Conservation (phyloP, 441 rosid genomes). For the Gossypium armourianum region DNA sequence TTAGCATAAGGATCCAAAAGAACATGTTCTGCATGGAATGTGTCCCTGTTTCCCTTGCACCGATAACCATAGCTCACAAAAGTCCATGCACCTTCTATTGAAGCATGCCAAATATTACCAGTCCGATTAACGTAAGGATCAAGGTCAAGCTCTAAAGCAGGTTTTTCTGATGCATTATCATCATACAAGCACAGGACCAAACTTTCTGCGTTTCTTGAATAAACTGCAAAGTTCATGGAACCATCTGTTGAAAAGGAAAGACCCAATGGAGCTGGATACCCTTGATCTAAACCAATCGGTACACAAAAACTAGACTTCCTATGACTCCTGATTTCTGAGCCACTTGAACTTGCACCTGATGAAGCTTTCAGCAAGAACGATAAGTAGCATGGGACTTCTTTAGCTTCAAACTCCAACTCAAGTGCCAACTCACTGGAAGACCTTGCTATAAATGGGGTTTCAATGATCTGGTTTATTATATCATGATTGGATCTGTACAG, state of each 20-base stretch:
- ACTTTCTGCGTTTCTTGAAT: slow-evolving; percentile 44
- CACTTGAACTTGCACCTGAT: slow-evolving; percentile 22
- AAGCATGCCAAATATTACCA: slow-evolving; percentile 81
- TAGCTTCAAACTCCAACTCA: slow-evolving; percentile 61
- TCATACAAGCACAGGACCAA: slow-evolving; percentile 61
- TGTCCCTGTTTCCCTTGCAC: slow-evolving; percentile 34
- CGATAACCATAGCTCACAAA: slow-evolving; percentile 52
- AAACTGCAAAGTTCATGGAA: slow-evolving; percentile 59
- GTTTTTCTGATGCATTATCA: slow-evolving; percentile 37
- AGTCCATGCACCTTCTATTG: slow-evolving; percentile 37
- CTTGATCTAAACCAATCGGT: slow-evolving; percentile 65
- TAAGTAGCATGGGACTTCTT: slow-evolving; percentile 56
- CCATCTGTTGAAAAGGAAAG: slow-evolving; percentile 53
- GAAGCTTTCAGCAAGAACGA: slow-evolving; percentile 55
- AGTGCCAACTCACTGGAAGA: slow-evolving; percentile 32
- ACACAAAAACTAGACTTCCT: slow-evolving; percentile 50
- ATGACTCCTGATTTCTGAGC: slow-evolving; percentile 46
- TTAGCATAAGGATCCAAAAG: slow-evolving; percentile 76
- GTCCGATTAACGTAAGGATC: slow-evolving; percentile 72
- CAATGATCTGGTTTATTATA: slow-evolving; percentile 30
- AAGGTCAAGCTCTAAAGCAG: slow-evolving; percentile 82
- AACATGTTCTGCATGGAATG: slow-evolving; percentile 29
- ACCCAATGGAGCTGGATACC: slow-evolving; percentile 64
- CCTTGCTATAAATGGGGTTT: slow-evolving; percentile 36
- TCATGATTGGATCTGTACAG: slow-evolving; percentile 52